These are phyloP conservation scores for Bryum argenteum DNA, from an alignment of 225 moss, liverwort and hornwort species.

Conservation along the genomic window DNA sequence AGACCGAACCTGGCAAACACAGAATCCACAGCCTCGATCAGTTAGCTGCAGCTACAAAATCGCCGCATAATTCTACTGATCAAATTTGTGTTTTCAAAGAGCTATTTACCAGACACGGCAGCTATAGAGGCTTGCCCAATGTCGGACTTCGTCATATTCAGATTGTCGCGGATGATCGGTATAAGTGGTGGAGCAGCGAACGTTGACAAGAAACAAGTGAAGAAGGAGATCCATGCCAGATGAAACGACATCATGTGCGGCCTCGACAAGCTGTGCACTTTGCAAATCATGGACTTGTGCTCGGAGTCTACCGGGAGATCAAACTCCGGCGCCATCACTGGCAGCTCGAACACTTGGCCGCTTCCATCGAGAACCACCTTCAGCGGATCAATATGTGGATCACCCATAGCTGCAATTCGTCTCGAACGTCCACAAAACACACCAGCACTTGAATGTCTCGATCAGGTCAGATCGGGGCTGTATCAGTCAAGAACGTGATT, in stretches of 20 bases:
- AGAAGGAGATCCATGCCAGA: conserved; percentile 72
- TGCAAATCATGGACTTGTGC: conserved; percentile 61
- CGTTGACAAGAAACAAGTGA: conserved; percentile 57
- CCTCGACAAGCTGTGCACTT: conserved; percentile 32
- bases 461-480: background rate
- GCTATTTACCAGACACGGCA: conserved; percentile 41
- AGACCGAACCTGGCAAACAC: conserved; percentile 44
- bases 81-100: too few species aligned
- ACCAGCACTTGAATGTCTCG: background rate
- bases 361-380: background rate
- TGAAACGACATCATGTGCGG: conserved; percentile 77
- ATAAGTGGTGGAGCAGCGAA: conserved; percentile 81
- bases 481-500: background rate
- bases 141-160: conserved; percentile 50
- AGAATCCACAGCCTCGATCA: background rate
- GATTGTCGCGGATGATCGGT: conserved; percentile 66
- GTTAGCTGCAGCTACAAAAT: background rate
- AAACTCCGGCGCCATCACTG: conserved; percentile 33
- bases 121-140: conserved; percentile 63
- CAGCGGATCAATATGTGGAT: background rate
- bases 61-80: background rate
- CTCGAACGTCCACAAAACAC: too few species aligned
- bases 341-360: background rate
- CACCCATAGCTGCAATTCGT: background rate
- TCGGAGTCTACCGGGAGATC: conserved; percentile 71